Evolutionary conservation across 106 monocot species (phyloP), one percentile per base, ranked within the genome.

Genomic region (Platanthera zijinensis): DNA sequence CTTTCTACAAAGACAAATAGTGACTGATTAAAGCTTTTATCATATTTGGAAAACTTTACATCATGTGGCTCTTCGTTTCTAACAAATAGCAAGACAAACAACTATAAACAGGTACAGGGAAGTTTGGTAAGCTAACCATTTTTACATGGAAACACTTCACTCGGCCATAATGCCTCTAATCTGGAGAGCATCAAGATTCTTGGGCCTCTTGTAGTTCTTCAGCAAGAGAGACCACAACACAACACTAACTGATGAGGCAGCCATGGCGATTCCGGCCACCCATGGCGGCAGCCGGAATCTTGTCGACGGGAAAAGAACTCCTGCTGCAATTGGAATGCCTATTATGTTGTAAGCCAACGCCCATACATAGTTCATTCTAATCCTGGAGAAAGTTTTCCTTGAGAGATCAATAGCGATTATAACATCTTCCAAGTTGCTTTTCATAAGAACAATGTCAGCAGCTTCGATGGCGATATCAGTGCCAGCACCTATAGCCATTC

Each of bases 371-470:
- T 95, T 95, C 86, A 85, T 66, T 25, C 92, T 86, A 61, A 95
- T 95, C 10, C 92, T 72, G 39, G 83, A 85, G 67, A 95, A 90
- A 10, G 95, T 90, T 75, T 88, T 95, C 61, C 90, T 80, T 3
- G 95, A 95, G 63, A 95, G 86, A 81, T 95, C 95, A 17, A 95
- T 88, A 17, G 95, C 95, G 14, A 85, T 92, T 32, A 92, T 92
- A 5, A 95, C 92, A 75, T 95, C 95, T 71, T 95, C 95, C 73
- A 95, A 75, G 83, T 95, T 90, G 78, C 95, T 95, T 77, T 78
- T 92, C 95, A 95, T 92, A n/a, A 92, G 92, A 77, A 95, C 95
- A 73, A 95, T n/a, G n/a, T n/a, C n/a, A n/a, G n/a, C n/a, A n/a
- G n/a, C n/a, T n/a, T n/a, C n/a, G n/a, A n/a, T 92, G 22, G 95